Conservation (phyloP, 176 grass and related monocot genomes). For the Eremochloa ophiuroides region DNA sequence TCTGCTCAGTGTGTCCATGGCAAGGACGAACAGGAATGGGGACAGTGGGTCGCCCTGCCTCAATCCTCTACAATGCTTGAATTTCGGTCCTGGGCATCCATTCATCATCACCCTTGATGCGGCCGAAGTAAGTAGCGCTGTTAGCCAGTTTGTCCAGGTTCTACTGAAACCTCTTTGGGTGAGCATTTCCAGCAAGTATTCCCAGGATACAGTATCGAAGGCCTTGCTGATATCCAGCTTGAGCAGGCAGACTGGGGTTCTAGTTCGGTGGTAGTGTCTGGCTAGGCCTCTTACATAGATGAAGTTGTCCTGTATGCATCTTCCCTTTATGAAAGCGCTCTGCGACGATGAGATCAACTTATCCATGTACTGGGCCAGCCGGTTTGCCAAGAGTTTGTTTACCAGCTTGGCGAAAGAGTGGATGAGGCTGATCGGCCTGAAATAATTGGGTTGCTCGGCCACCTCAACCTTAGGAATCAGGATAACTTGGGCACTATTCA, state of each 20-base stretch:
- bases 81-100: not conserved
- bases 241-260: not conserved
- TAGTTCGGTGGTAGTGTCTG: not conserved
- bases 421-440: too few species aligned
- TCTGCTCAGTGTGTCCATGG: not conserved
- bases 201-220: too few species aligned
- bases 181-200: not conserved
- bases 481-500: too few species aligned
- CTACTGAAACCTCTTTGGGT: not conserved
- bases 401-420: too few species aligned
- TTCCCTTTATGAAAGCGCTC: not conserved
- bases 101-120: not conserved
- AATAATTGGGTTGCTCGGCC: too few species aligned
- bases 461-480: too few species aligned
- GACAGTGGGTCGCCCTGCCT: not conserved
- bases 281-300: not conserved
- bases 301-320: not conserved
- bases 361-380: accelerated
- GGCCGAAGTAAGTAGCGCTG: not conserved
- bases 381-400: not conserved
- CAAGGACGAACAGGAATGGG: not conserved
- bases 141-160: not conserved
- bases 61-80: not conserved
- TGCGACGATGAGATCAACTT: accelerated
- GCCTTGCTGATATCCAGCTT: not conserved